phyloP scores from a whole-genome alignment of 768 basidiomycete species.

The Kondoa malvinella region DNA sequence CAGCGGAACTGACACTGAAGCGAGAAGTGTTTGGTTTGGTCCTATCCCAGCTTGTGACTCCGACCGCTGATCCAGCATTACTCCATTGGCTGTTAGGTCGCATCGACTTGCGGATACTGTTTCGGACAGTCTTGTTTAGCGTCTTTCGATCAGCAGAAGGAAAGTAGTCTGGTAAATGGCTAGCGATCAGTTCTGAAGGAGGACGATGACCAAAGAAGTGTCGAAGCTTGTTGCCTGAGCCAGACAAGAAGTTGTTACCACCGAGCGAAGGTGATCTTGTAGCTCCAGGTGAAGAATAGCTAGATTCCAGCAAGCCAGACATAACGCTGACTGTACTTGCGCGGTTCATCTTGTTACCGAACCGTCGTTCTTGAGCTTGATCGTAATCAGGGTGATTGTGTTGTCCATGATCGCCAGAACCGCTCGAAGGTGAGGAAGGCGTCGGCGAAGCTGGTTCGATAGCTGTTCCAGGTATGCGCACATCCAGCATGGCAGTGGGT shows the following conservation, averaged over 20 bases:
- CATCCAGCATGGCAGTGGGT: conserved; percentile 30
- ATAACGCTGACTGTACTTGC: conserved; percentile 90
- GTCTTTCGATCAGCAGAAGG: conserved; percentile 82
- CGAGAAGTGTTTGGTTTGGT: conserved; percentile 5
- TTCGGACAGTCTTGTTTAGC: conserved; percentile 66
- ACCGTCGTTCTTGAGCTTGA: conserved; percentile 12
- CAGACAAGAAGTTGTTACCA: neutral
- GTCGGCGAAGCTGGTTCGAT: conserved; percentile 24
- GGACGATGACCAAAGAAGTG: conserved; percentile 98
- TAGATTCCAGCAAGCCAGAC: conserved; percentile 54
- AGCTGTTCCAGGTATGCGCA: conserved; percentile 24
- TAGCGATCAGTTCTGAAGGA: conserved; percentile 91
- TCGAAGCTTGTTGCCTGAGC: conserved; percentile 43
- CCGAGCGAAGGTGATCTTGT: conserved; percentile 29
- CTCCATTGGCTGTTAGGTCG: conserved; percentile 11
- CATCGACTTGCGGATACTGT: conserved; percentile 51
- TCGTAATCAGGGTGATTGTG: conserved; percentile 33
- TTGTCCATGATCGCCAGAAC: neutral
- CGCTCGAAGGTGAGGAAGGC: conserved; percentile 25
- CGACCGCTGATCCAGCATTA: neutral
- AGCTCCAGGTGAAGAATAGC: conserved; percentile 7
- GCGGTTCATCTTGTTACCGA: conserved; percentile 53
- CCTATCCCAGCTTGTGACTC: conserved; percentile 24
- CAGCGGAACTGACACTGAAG: conserved; percentile 25
- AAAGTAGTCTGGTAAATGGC: conserved; percentile 85